phyloP scores from a whole-genome alignment of 768 basidiomycete genomes.

The Boletus insuetus region DNA sequence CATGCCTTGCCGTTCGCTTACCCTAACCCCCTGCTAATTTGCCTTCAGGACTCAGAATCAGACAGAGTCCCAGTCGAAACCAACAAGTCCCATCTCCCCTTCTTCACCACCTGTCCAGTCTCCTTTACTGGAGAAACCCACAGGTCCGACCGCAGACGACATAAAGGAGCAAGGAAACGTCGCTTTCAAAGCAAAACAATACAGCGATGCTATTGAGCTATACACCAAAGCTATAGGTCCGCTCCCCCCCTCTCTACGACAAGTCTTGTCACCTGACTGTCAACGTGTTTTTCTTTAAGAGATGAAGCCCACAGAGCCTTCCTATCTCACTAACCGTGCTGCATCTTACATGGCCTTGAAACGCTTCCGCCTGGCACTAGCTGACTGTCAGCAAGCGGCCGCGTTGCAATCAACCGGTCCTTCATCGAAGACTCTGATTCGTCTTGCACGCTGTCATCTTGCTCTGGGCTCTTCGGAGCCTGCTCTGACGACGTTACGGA shows the following conservation, averaged over 20 bases:
- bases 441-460: conserved; percentile 81
- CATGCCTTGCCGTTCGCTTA: neutral
- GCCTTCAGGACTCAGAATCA: conserved; percentile 15
- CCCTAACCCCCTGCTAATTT: conserved; percentile 5
- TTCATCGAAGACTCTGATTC: conserved; percentile 74
- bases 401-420: conserved; percentile 60
- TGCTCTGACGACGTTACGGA: conserved; percentile 65
- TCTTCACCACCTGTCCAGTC: conserved; percentile 8
- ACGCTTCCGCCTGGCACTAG: conserved; percentile 68
- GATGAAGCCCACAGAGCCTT: conserved; percentile 61
- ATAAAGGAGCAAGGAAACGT: conserved; percentile 77
- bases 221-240: conserved; percentile 77
- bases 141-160: conserved; percentile 45
- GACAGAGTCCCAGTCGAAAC: conserved; percentile 4
- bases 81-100: conserved; percentile 19
- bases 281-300: conserved; percentile 34
- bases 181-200: conserved; percentile 66
- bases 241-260: conserved; percentile 21
- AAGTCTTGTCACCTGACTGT: conserved; percentile 2
- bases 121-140: conserved; percentile 15
- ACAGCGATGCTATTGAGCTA: conserved; percentile 64
- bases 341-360: conserved; percentile 84
- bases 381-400: conserved; percentile 76
- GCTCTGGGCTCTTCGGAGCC: conserved; percentile 69
- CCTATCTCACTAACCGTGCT: conserved; percentile 83